Evolutionary conservation across 192 early-diverging fungal genomes (phyloP).

Genomic region (Backusella luteola): DNA sequence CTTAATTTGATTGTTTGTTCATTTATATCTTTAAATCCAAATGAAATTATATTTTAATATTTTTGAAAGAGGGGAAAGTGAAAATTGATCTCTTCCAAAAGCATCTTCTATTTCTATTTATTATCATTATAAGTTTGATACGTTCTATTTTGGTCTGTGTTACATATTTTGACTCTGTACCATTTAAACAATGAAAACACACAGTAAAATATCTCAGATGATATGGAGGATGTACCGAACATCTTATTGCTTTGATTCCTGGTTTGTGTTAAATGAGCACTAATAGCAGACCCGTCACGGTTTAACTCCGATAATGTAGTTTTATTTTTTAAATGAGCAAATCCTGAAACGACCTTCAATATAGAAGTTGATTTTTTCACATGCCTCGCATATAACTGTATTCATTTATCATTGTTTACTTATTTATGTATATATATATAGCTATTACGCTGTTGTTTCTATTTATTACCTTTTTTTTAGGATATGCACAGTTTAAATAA

Average conservation of each 20-base stretch:
- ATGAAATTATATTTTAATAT: background rate
- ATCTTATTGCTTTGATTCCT: background rate
- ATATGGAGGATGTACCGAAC: background rate
- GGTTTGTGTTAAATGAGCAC: background rate
- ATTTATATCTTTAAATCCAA: background rate
- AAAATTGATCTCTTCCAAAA: background rate
- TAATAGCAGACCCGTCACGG: background rate
- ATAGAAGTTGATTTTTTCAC: conserved; percentile 2
- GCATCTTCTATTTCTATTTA: background rate
- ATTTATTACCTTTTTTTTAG: background rate
- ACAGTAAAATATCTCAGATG: conserved; percentile 6
- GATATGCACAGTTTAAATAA: conserved; percentile 8
- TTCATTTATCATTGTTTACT: background rate
- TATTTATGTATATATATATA: background rate
- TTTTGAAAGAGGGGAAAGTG: background rate
- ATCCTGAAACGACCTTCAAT: background rate
- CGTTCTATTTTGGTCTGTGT: conserved; percentile 5
- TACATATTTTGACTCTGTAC: conserved; percentile 8
- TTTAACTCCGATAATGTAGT: background rate
- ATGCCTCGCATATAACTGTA: background rate
- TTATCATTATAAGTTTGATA: background rate
- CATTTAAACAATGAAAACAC: background rate
- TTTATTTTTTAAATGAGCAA: background rate
- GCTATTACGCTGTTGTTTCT: background rate
- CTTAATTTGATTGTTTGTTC: background rate